phyloP scores from a whole-genome alignment of 1,139 yeast genomes.

The Candida neerlandica region DNA sequence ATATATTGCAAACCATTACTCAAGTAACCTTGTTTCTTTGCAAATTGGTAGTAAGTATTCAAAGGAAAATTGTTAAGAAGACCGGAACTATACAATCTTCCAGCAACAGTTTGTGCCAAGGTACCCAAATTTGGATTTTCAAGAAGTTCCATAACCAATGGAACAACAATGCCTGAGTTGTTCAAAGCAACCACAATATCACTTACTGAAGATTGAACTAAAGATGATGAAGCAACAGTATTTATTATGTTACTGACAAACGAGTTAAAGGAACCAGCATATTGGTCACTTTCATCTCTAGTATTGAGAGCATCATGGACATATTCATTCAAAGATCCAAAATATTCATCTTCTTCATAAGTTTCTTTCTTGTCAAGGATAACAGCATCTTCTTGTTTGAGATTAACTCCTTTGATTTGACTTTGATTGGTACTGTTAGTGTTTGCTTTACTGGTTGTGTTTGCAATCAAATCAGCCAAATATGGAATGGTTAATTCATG shows the following conservation, averaged over 20 bases:
- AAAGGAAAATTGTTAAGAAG: slow-evolving; percentile 34
- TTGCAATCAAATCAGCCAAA: slow-evolving; percentile 29
- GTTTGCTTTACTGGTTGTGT: slow-evolving; percentile 25
- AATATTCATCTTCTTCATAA: slow-evolving; percentile 1
- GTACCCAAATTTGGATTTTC: slow-evolving; percentile 26
- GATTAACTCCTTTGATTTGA: slow-evolving; percentile 9
- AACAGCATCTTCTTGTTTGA: slow-evolving; percentile 1
- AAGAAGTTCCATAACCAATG: slow-evolving; percentile 30
- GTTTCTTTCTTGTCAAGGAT: not conserved
- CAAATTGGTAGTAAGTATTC: slow-evolving; percentile 22
- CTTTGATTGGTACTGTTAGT: slow-evolving; percentile 14
- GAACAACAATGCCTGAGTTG: slow-evolving; percentile 33
- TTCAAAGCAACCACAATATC: slow-evolving; percentile 36
- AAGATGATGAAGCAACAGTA: slow-evolving; percentile 28
- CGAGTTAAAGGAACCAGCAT: slow-evolving; percentile 35
- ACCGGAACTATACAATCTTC: slow-evolving; percentile 36
- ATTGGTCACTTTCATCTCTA: slow-evolving; percentile 16
- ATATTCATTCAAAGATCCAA: slow-evolving; percentile 29
- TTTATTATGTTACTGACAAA: slow-evolving; percentile 37
- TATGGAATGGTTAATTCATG: slow-evolving; percentile 28
- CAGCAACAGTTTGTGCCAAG: slow-evolving; percentile 27
- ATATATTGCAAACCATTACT: slow-evolving; percentile 26
- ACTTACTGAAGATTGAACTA: slow-evolving; percentile 26
- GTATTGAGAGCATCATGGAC: slow-evolving; percentile 30
- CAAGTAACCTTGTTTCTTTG: slow-evolving; percentile 28